phyloP scores from a whole-genome alignment of 192 early-diverging fungal species.

The Backusella parvicylindrica region DNA sequence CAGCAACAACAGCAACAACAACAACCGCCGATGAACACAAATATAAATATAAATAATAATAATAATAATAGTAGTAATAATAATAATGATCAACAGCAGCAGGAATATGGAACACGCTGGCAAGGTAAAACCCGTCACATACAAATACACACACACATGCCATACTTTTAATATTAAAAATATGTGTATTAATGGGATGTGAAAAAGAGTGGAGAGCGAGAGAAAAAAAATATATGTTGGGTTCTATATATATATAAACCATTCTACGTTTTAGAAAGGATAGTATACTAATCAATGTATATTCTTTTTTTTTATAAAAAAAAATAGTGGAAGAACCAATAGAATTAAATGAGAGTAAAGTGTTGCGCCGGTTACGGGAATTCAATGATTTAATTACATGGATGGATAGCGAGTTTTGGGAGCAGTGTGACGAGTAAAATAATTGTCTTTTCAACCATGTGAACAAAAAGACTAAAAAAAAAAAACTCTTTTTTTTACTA shows the following conservation, averaged over 20 bases:
- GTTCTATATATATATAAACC: background rate
- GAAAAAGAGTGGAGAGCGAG: background rate
- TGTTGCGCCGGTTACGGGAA: slow-evolving; percentile 20
- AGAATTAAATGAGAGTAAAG: slow-evolving; percentile 14
- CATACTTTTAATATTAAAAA: background rate
- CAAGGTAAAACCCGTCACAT: slow-evolving; percentile 12
- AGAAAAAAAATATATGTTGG: no score
- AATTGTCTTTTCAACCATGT: background rate
- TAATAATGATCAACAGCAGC: background rate
- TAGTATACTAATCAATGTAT: background rate
- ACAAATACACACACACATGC: background rate
- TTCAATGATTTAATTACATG: slow-evolving; percentile 33
- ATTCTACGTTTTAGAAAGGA: background rate
- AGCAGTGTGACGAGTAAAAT: slow-evolving; percentile 28
- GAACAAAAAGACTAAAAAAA: slow-evolving; percentile 1
- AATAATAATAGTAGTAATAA: background rate
- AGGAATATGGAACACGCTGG: slow-evolving; percentile 7
- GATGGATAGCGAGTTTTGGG: slow-evolving; percentile 31
- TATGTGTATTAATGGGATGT: background rate
- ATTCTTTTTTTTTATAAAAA: background rate
- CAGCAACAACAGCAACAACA: background rate
- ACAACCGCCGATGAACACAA: background rate
- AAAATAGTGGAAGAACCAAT: slow-evolving; percentile 12
- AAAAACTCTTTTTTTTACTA: slow-evolving; percentile 12
- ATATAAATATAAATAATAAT: background rate